These are phyloP conservation scores for Mimosa bimucronata DNA, from an alignment of 306 rosid species.

Conservation along the genomic window DNA sequence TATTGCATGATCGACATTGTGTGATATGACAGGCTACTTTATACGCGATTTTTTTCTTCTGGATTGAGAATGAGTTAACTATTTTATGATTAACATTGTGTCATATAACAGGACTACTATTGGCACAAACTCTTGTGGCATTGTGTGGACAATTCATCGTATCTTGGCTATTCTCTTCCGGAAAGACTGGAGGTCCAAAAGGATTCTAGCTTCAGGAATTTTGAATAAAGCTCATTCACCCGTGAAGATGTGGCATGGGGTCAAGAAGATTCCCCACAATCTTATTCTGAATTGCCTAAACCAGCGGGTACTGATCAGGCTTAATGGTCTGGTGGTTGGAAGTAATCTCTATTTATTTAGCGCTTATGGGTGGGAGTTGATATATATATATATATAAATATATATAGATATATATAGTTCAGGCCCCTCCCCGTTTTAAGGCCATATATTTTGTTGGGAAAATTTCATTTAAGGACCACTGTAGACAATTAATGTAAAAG, in stretches of 20 bases:
- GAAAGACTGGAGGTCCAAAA: conserved; percentile 54
- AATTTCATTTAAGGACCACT: too few species aligned
- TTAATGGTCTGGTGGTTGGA: conserved; percentile 95
- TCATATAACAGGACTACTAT: conserved; percentile 64
- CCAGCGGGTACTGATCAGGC: conserved; percentile 56
- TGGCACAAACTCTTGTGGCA: conserved; percentile 91
- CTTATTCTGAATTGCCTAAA: conserved; percentile 43
- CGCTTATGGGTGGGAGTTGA: neutral
- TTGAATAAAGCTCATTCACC: conserved; percentile 28
- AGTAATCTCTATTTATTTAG: conserved; percentile 38
- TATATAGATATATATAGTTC: too few species aligned
- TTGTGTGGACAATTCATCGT: conserved; percentile 78
- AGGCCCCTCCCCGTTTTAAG: neutral
- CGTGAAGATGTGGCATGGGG: conserved; percentile 35
- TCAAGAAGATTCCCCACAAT: conserved; percentile 38
- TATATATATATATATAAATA: too few species aligned
- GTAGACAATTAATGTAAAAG: too few species aligned
- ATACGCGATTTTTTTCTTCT: too few species aligned
- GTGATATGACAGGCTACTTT: conserved; percentile 53
- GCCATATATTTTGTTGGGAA: too few species aligned
- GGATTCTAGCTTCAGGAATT: conserved; percentile 36
- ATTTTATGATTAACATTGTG: conserved; percentile 16
- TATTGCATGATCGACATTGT: conserved; percentile 17
- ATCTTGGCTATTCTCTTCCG: conserved; percentile 77
- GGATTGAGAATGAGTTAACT: too few species aligned